Percentiles rank a stretch among this genome's conserved stretches.
Evolutionary conservation across 2,329 filamentous ascomycete species (phyloP).

Genomic region (Corynespora cassiicola): DNA sequence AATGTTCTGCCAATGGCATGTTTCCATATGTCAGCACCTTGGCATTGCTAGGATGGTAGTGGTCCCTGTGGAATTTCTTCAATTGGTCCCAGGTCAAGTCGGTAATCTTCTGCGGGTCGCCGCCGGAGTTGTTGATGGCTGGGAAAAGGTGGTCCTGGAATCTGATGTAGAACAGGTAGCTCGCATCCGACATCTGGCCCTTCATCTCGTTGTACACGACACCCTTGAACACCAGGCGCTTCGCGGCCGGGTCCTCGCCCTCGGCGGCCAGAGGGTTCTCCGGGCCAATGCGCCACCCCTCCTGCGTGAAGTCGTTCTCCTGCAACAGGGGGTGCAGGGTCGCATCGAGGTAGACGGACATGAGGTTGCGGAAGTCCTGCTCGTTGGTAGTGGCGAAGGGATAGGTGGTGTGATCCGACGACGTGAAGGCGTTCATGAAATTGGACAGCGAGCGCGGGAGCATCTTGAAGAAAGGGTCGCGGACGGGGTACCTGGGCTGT

Average conservation of each 20-base stretch:
- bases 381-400: constrained; percentile 96
- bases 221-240: constrained; percentile 89
- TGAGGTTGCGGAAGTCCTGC: constrained; percentile 93
- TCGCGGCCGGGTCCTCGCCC: constrained; percentile 62
- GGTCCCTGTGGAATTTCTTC: constrained; percentile 83
- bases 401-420: constrained; percentile 95
- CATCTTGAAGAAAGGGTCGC: constrained; percentile 99
- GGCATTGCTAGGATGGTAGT: constrained; percentile 97
- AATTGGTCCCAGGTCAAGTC: constrained; percentile 92
- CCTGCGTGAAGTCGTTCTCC: constrained; percentile 90
- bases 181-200: constrained; percentile 96
- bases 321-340: constrained; percentile 90
- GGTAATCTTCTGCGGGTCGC: constrained; percentile 95
- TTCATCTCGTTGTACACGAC: constrained; percentile 99
- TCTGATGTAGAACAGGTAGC: constrained; percentile 93
- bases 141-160: constrained; percentile 96
- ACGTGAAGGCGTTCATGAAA: constrained; percentile 99
- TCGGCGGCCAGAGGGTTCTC: constrained; percentile 73
- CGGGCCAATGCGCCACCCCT: constrained; percentile 95
- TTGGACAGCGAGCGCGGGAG: constrained; percentile 96
- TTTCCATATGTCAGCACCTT: constrained; percentile 96
- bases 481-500: constrained; percentile 80
- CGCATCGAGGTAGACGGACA: constrained; percentile 96
- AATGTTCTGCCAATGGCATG: constrained; percentile 82
- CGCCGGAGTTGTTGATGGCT: constrained; percentile 93